Base-by-base conservation (phyloP, 805 yeast genomes). In the Ogataea polymorpha region DNA sequence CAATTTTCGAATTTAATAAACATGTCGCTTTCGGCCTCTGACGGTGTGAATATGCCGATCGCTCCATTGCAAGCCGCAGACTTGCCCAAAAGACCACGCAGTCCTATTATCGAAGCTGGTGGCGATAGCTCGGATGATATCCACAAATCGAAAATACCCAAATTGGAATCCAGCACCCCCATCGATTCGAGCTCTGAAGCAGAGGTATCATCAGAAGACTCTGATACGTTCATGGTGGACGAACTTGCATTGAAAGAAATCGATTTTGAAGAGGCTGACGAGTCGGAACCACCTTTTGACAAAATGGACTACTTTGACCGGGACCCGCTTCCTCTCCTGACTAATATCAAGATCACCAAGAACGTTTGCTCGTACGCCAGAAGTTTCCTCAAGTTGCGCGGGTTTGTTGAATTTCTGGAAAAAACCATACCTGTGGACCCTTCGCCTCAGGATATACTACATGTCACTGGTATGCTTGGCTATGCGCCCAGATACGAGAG, bases 391-490 rank as follows among this genome's bases (percentile, higher is more conserved):
- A 83, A 82, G 53, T 57, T 63, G 3, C 59, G 75, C 44, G 96
- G 96, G 0, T 88, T 88, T 52, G 58, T 87, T 32, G 77, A 77
- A 41, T 34, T 49, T 13, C 43, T 59, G 28, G 49, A 45, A 21
- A 67, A 69, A 35, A 83, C 76, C 46, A 59, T 86, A 14, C 86
- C 90, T 2, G 71, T 72, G 2, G 73, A 74, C 4, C 80, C 87
- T 17, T 68, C 75, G 16, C 70, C 78, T 4, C 71, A 75, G 12
- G 82, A 82, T 50, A 68, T 86, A 4, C 57, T 79, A 23, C 67
- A 66, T 33, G 63, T 85, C 35, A 75, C 84, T 9, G 68, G 77
- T 35, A 63, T 82, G 28, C 58, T 89, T 17, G 96, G 96, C 1
- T 87, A 54, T 42, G 42, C 41, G 18, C 66, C 67, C 5, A 51